Conservation (phyloP, 805 yeast species). For the Candida quercuum region DNA sequence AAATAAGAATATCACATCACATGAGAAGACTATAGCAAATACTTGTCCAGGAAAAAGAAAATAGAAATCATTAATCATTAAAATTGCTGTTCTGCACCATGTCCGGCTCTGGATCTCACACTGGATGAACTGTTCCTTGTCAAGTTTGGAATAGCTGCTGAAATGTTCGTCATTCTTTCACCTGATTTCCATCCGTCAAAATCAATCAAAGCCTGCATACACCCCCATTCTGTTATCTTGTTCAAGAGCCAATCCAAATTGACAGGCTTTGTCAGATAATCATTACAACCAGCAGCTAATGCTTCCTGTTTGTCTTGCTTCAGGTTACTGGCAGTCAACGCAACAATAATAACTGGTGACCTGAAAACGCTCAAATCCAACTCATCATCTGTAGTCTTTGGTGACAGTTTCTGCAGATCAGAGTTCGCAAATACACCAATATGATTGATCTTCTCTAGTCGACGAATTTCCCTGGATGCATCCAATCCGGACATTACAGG, state of each 20-base stretch:
- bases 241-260: constrained; percentile 90
- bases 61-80: too few relatives aligned
- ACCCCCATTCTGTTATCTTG: constrained; percentile 96
- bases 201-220: constrained; percentile 96
- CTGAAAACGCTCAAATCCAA: constrained; percentile 62
- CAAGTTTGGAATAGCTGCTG: constrained; percentile 23
- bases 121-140: constrained; percentile 15
- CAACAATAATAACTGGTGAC: constrained; percentile 97
- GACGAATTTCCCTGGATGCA: constrained; percentile 86
- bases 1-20: too few relatives aligned
- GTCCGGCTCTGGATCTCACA: background rate
- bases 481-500: constrained; percentile 96
- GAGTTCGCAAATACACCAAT: constrained; percentile 47
- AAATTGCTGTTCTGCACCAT: background rate
- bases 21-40: too few relatives aligned
- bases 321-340: constrained; percentile 88
- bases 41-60: too few relatives aligned
- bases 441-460: constrained; percentile 72
- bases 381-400: constrained; percentile 39
- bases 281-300: constrained; percentile 95
- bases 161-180: constrained; percentile 34
- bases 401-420: constrained; percentile 18
- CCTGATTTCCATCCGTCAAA: constrained; percentile 84
- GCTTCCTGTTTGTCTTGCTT: constrained; percentile 86
- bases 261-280: constrained; percentile 93